A percentile compares a stretch with the other conserved stretches of the same genome.
These are phyloP conservation scores for Zasmidium angulare DNA, from an alignment of 2,329 filamentous ascomycete genomes.

Conservation along the genomic window DNA sequence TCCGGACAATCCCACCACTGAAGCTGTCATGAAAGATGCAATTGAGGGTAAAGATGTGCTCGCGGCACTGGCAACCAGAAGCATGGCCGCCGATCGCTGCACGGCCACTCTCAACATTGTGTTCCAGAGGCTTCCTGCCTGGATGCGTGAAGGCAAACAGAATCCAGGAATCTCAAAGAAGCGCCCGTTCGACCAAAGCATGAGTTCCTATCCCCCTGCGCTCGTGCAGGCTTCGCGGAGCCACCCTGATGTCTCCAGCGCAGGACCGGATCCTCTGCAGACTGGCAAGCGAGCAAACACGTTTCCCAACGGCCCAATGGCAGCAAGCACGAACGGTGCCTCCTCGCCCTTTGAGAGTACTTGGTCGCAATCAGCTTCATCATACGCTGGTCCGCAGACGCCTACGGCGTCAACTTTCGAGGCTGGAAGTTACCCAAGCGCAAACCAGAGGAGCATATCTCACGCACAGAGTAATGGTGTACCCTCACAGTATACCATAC, in stretches of 20 bases:
- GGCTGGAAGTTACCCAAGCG: slow-evolving; percentile 11
- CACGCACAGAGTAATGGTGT: slow-evolving; percentile 21
- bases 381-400: slow-evolving; percentile 29
- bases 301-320: slow-evolving; percentile 24
- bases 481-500: slow-evolving; percentile 22
- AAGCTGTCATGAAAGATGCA: slow-evolving; percentile 83
- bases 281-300: slow-evolving; percentile 27
- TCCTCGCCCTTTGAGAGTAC: slow-evolving; percentile 17
- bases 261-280: slow-evolving; percentile 5
- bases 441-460: slow-evolving; percentile 20
- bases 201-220: slow-evolving; percentile 8
- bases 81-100: slow-evolving; percentile 85
- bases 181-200: slow-evolving; percentile 42
- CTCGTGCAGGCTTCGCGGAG: slow-evolving; percentile 24
- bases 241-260: slow-evolving; percentile 30
- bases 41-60: slow-evolving; percentile 81
- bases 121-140: slow-evolving; percentile 76
- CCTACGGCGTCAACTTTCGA: slow-evolving; percentile 24
- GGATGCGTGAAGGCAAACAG: slow-evolving; percentile 47
- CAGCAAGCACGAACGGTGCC: slow-evolving; percentile 9
- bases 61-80: slow-evolving; percentile 74
- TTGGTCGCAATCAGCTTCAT: slow-evolving; percentile 26
- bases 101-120: slow-evolving; percentile 73
- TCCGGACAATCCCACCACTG: slow-evolving; percentile 68
- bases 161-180: slow-evolving; percentile 46